phyloP scores from a whole-genome alignment of 2,329 filamentous ascomycete genomes.

The Penicillium expansum region DNA sequence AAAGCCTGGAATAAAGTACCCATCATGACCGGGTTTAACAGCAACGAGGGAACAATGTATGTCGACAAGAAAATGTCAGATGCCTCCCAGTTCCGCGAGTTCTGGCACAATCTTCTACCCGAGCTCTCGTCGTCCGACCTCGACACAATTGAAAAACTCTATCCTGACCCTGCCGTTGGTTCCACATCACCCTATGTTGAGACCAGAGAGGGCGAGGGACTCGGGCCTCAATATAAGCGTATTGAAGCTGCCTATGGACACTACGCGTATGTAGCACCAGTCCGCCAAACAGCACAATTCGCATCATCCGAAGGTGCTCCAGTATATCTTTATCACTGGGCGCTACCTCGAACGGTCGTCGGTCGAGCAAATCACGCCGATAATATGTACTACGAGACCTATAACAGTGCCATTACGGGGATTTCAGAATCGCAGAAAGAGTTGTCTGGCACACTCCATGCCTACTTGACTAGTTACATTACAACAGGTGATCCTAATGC shows the following conservation, averaged over 20 bases:
- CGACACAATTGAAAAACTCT: constrained; percentile 55
- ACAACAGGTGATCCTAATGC: constrained; percentile 47
- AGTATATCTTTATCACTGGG: constrained; percentile 56
- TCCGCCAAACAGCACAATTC: constrained; percentile 47
- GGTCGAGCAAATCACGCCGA: constrained; percentile 51
- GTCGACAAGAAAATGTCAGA: constrained; percentile 52
- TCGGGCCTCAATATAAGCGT: constrained; percentile 55
- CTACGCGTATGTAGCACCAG: constrained; percentile 51
- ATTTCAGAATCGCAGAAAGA: constrained; percentile 44
- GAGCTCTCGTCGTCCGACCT: constrained; percentile 54
- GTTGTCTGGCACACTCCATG: constrained; percentile 45
- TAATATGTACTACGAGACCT: constrained; percentile 50
- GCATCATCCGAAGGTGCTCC: constrained; percentile 37
- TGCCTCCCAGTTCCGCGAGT: constrained; percentile 54
- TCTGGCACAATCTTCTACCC: constrained; percentile 63
- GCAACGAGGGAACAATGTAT: constrained; percentile 67
- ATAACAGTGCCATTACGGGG: constrained; percentile 33
- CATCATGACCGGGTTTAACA: constrained; percentile 68
- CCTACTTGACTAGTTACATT: constrained; percentile 52
- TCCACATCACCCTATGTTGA: constrained; percentile 29
- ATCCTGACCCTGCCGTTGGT: constrained; percentile 56
- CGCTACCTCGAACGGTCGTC: constrained; percentile 44
- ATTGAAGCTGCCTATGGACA: constrained; percentile 50
- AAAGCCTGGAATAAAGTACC: constrained; percentile 56
- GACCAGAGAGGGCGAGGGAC: constrained; percentile 19